Percentiles rank a stretch among this genome's conserved stretches.
phyloP scores from a whole-genome alignment of 2,329 filamentous ascomycete species.

The Verticillium zaregamsianum region DNA sequence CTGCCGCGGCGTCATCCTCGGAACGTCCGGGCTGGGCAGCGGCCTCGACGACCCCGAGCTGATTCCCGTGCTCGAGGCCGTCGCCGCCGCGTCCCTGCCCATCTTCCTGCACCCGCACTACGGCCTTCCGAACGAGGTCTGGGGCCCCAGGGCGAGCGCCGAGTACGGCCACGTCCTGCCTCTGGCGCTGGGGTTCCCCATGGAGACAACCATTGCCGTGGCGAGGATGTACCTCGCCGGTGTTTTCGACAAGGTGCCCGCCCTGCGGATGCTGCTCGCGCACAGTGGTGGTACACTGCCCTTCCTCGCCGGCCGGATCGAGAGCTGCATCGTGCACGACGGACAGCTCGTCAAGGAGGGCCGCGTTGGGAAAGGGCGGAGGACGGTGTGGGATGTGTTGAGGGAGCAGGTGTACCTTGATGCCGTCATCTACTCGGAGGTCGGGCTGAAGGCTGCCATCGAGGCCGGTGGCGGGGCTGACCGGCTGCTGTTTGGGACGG shows the following conservation, averaged over 20 bases:
- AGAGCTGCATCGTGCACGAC: slow-evolving; percentile 83
- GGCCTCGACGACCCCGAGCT: slow-evolving; percentile 76
- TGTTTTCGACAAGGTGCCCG: slow-evolving; percentile 72
- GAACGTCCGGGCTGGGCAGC: slow-evolving; percentile 73
- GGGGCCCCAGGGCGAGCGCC: slow-evolving; percentile 61
- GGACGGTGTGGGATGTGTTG: slow-evolving; percentile 53
- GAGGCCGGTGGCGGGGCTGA: slow-evolving; percentile 62
- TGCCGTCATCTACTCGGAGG: slow-evolving; percentile 77
- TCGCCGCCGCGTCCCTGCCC: slow-evolving; percentile 61
- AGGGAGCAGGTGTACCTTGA: slow-evolving; percentile 80
- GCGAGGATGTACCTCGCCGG: slow-evolving; percentile 83
- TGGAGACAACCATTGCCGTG: slow-evolving; percentile 90
- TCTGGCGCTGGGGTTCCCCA: slow-evolving; percentile 79
- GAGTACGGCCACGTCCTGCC: slow-evolving; percentile 87
- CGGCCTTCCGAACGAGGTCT: slow-evolving; percentile 75
- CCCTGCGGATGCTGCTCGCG: slow-evolving; percentile 71
- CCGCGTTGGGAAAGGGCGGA: slow-evolving; percentile 41
- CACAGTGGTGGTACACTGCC: slow-evolving; percentile 87
- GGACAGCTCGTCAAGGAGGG: slow-evolving; percentile 65
- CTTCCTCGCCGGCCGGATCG: slow-evolving; percentile 78
- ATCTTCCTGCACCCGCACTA: slow-evolving; percentile 93
- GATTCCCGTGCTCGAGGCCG: slow-evolving; percentile 65
- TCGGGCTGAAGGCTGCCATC: slow-evolving; percentile 67
- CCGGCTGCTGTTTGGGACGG: slow-evolving; percentile 74
- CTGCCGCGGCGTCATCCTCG: slow-evolving; percentile 83